Evolutionary conservation across 1,284 basidiomycete genomes (phyloP), one percentile per base, ranked within the genome.

Genomic region (Peniophora sp.): DNA sequence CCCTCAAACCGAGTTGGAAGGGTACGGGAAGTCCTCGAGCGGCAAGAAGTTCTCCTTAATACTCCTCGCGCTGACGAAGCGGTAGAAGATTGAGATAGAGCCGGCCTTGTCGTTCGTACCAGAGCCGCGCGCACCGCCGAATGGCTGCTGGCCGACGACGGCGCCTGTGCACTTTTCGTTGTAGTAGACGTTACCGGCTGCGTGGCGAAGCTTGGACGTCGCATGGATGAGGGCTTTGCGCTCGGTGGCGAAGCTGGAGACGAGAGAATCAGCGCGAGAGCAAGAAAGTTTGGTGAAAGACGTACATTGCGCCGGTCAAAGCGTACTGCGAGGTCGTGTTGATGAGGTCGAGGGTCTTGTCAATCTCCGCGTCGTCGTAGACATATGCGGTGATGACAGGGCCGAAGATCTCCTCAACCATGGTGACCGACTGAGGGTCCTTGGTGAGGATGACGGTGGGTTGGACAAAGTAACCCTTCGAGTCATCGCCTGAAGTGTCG

Each of bases 91-190:
- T 60, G 78, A 82, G 58, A 94, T 85, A 57, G 89, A 92, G 14
- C 96, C 96, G 1, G 93, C 91, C 75, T 98, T 99, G 72, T 99
- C 97, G 74, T 98, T 98, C 56, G 97, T 99, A 25, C 97, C 96
- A 60, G 89, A 92, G 20, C 81, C 92, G 45, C 96, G 82, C 5
- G 85, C 92, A 52, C 96, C 97, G 51, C 96, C 96, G 66, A 99
- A 99, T 5, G 96, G 94, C 69, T 99, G 96, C 68, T 97, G 94
- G 5, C 91, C 92, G 24, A 97, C 92, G 46, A 92, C 89, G 23
- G 96, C 96, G 53, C 96, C 96, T 0, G 96, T 97, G 70, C 91
- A 96, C 66, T 93, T 95, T 63, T 95, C 92, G 70, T 95, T 96
- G 73, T 93, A 92, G 75, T 97, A 97, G 52, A 94, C 84, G 69